These are phyloP conservation scores for Sarcocystis neurona DNA, from an alignment of 169 alveolate species.

Conservation along the genomic window DNA sequence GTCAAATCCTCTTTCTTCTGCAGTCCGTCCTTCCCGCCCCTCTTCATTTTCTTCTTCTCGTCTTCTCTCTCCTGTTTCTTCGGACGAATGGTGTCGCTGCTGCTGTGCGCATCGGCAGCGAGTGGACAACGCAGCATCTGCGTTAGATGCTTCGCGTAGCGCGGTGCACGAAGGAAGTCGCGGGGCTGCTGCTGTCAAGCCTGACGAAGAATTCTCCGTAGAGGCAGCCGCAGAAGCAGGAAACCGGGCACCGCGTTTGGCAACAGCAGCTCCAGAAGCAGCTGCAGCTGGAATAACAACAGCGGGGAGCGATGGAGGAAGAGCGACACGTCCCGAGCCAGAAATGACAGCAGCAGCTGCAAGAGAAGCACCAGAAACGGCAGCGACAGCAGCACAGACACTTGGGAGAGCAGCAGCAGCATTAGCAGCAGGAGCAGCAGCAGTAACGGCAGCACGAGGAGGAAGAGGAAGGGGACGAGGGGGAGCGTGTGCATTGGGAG, in stretches of 20 bases:
- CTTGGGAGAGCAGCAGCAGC: constrained; percentile 10
- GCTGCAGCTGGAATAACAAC: constrained; percentile 7
- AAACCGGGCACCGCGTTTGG: not conserved
- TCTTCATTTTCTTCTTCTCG: no score
- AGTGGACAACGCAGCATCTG: no score
- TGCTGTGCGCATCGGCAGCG: no score
- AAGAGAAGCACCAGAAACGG: not conserved
- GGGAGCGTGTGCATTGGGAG: not conserved
- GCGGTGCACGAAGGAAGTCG: no score
- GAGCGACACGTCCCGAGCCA: no score
- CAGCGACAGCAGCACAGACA: not conserved
- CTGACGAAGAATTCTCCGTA: no score
- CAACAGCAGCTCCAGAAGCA: not conserved
- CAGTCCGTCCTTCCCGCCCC: no score
- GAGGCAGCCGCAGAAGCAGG: constrained; percentile 7
- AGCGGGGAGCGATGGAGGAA: not conserved
- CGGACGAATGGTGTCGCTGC: no score
- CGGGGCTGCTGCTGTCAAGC: no score
- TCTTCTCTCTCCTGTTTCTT: no score
- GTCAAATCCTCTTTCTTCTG: no score
- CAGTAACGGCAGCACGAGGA: constrained; percentile 4
- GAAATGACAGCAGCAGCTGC: not conserved
- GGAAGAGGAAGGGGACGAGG: constrained; percentile 16
- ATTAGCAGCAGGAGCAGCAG: constrained; percentile 16
- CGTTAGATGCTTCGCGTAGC: no score